Percentiles rank a stretch among this genome's conserved stretches.
These are phyloP conservation scores for Friedmanniomyces simplex DNA, from an alignment of 495 filamentous ascomycete genomes.

Conservation along the genomic window DNA sequence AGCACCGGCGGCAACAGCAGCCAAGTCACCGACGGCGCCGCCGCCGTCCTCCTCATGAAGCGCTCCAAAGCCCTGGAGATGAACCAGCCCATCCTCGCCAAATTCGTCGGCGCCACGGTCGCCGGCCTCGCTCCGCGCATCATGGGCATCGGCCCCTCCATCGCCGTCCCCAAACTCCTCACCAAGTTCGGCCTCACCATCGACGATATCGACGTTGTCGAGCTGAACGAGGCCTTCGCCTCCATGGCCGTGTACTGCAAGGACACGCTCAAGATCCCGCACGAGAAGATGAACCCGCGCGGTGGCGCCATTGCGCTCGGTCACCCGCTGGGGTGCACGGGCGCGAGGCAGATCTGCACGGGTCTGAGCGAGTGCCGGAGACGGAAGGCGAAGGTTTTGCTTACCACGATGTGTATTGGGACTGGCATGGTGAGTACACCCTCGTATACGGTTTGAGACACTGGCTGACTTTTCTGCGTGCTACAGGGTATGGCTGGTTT, in stretches of 20 bases:
- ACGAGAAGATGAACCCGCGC: slow-evolving; percentile 78
- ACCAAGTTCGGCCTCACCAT: slow-evolving; percentile 67
- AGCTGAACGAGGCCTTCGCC: slow-evolving; percentile 97
- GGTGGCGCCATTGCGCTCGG: slow-evolving; percentile 90
- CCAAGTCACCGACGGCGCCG: slow-evolving; percentile 93
- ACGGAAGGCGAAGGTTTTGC: slow-evolving; percentile 35
- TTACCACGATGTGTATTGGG: slow-evolving; percentile 36
- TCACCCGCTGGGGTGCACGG: slow-evolving; percentile 87
- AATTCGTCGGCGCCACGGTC: slow-evolving; percentile 86
- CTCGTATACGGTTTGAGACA: background rate
- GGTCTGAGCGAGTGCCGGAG: slow-evolving; percentile 58
- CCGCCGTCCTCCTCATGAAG: slow-evolving; percentile 87
- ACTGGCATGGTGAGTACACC: slow-evolving; percentile 22
- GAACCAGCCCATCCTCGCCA: slow-evolving; percentile 84
- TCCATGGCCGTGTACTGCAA: slow-evolving; percentile 94
- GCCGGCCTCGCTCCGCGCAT: slow-evolving; percentile 82
- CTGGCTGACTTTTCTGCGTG: background rate
- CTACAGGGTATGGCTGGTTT: background rate
- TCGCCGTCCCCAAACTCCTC: slow-evolving; percentile 91
- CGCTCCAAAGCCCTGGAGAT: slow-evolving; percentile 78
- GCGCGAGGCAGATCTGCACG: slow-evolving; percentile 69
- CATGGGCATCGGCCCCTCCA: slow-evolving; percentile 93
- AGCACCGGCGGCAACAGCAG: slow-evolving; percentile 92
- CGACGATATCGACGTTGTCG: slow-evolving; percentile 76
- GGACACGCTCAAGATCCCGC: slow-evolving; percentile 64